Percentiles rank a stretch among this genome's conserved stretches.
Evolutionary conservation across 768 basidiomycete species (phyloP).

Genomic region (Hortiboletus campestris): DNA sequence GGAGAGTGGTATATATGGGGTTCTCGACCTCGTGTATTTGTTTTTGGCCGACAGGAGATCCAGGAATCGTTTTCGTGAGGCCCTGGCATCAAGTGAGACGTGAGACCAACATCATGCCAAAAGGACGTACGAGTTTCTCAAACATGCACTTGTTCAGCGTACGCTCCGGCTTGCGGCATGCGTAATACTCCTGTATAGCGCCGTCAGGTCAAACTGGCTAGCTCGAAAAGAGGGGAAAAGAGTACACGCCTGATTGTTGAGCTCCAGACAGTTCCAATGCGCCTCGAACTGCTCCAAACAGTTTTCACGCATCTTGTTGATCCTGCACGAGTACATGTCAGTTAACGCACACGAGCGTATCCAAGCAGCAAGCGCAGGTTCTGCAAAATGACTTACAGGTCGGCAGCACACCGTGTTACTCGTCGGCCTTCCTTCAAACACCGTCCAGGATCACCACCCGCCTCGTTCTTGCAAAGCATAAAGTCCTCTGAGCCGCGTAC

Average conservation of each 20-base stretch:
- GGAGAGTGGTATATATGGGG: constrained; percentile 79
- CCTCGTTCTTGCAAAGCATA: constrained; percentile 97
- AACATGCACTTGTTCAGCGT: constrained; percentile 92
- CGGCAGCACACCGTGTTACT: constrained; percentile 92
- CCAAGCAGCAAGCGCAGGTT: too few species aligned
- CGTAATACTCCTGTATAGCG: constrained; percentile 70
- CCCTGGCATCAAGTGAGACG: constrained; percentile 51
- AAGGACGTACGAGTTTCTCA: constrained; percentile 79
- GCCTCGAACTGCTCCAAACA: constrained; percentile 83
- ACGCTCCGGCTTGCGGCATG: constrained; percentile 86
- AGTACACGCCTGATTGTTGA: constrained; percentile 85
- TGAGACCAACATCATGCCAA: background rate
- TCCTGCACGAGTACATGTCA: constrained; percentile 44
- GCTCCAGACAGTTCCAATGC: constrained; percentile 94
- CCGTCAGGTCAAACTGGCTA: background rate
- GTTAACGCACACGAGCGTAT: background rate
- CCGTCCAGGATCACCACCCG: constrained; percentile 75
- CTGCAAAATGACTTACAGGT: constrained; percentile 62
- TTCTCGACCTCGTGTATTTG: constrained; percentile 88
- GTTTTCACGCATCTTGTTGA: constrained; percentile 90
- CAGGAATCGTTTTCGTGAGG: constrained; percentile 87
- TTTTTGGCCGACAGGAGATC: constrained; percentile 73
- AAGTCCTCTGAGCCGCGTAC: constrained; percentile 68
- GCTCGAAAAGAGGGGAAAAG: background rate
- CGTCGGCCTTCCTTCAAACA: constrained; percentile 95